Percentiles rank a stretch among this genome's conserved stretches.
Conservation (phyloP, 2,329 filamentous ascomycete genomes). For the Apiospora hydei region DNA sequence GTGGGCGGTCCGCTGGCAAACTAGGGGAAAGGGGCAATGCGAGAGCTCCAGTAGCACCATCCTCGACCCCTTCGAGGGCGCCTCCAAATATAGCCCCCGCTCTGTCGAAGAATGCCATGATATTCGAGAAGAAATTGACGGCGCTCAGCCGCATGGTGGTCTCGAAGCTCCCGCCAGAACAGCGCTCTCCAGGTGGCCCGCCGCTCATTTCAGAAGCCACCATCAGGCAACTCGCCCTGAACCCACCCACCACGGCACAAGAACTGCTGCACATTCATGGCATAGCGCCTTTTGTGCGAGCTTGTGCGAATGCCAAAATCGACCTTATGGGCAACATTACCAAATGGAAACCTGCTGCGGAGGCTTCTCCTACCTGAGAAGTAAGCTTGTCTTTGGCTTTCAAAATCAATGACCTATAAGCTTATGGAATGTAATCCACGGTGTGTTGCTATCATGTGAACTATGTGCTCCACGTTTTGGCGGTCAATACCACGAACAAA, state of each 20-base stretch:
- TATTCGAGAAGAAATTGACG: slow-evolving; percentile 17
- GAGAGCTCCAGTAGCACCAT: not conserved
- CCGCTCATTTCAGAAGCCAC: slow-evolving; percentile 5
- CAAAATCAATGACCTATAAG: not conserved
- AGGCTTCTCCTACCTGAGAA: not conserved
- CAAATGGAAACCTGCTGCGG: slow-evolving; percentile 17
- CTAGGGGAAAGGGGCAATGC: not conserved
- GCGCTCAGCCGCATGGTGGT: slow-evolving; percentile 17
- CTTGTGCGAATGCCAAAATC: slow-evolving; percentile 19
- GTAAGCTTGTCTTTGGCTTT: too few relatives aligned
- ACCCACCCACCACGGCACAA: slow-evolving; percentile 4
- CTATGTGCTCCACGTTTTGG: not conserved
- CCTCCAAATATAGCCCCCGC: not conserved
- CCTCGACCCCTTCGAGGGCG: not conserved
- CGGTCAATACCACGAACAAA: not conserved
- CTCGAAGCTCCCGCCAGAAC: slow-evolving; percentile 14
- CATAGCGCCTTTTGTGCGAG: slow-evolving; percentile 9
- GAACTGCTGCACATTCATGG: not conserved
- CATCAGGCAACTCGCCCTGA: not conserved
- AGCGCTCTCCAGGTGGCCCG: not conserved
- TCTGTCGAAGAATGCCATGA: slow-evolving; percentile 5
- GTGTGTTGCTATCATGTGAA: not conserved
- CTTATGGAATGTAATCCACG: not conserved
- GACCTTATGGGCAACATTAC: slow-evolving; percentile 12
- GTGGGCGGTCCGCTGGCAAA: not conserved